Base-by-base conservation (phyloP, 768 basidiomycete genomes). In the Paxillus rubicundulus region DNA sequence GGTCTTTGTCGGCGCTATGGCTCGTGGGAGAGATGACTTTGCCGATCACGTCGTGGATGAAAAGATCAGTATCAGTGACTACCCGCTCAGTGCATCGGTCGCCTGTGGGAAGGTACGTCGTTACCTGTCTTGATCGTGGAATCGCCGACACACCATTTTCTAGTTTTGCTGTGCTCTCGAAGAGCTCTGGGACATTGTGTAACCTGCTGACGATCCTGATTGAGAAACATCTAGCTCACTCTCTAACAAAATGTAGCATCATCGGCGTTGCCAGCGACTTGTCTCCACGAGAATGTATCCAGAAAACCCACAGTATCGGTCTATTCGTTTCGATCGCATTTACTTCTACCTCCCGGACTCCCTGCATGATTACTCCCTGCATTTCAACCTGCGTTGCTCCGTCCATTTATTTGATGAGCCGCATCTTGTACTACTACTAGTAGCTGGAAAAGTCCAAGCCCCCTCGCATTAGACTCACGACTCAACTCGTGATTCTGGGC, bases 1-100 rank as follows among this genome's bases (percentile, higher is more conserved):
- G 16, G 89, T 99, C 49, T 97, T 98, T 61, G 94, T 99, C 50
- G 96, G 96, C 45, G 97, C 96, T 18, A 99, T 99, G 96, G 96
- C 96, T 6, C 79, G 96, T 52, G 96, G 96, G 10, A 85, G 82
- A 46, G 97, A 99, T 60, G 92, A 96, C 73, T 99, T 99, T 74
- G 97, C 97, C 13, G 97, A 99, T 71, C 87, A 82, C 20, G 76
- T 89, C 59, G 89, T 98, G 0, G 97, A 99, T 66, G 86, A 96
- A 72, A 99, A 99, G 75, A 93, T 98, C 61, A 85, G 91, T 56
- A 92, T 99, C 71, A 94, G 91, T 62, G 86, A 97, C 61, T 99
- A 95, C 72, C 82, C 92, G 2, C 73, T 97, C 44, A 95, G 92
- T 63, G 94, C 94, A 21, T 86, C 87, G 47, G 95, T 98, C 24